Evolutionary conservation across 1,139 yeast genomes (phyloP), one percentile per base, ranked within the genome.

Genomic region (Pichia sp.): DNA sequence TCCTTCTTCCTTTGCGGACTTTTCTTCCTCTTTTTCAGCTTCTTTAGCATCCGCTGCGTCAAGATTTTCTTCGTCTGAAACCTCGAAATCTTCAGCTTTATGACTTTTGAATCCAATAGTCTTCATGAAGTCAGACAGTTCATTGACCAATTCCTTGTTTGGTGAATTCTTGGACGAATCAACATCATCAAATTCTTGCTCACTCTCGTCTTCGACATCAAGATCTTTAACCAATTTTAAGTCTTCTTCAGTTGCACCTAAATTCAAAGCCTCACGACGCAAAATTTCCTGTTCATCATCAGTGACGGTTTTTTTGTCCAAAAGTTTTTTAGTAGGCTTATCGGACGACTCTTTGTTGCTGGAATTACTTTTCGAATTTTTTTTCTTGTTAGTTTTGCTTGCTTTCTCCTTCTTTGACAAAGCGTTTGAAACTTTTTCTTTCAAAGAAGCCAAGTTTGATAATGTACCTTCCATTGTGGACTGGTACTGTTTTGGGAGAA

Each of bases 161-260:
- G 67, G 67, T 19, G 23, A 2, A 5, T 13, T 15, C n/a, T 36
- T 36, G 13, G 55, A 55, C 10, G 50, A 30, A 13, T 10, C 72
- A 13, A 67, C 75, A 30, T 61, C 73, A 23, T 67, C 75, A 59
- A 84, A 83, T 62, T 84, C 90, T 60, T 80, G 81, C 63, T 84
- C 90, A 65, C 87, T 82, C 26, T 77, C 81, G 44, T 81, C 87
- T n/a, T 77, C 83, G 51, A 81, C 77, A 70, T 77, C 74, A 8
- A 87, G 64, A 15, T 76, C 82, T 19, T 74, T 73, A 26, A 86
- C 62, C 56, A 85, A 69, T 34, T 74, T 76, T 49, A 85, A 67
- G 65, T 85, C 92, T 31, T 78, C 89, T 59, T 82, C 86, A 19
- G 84, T 74, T 8, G 90, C 93, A 29, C 92, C 92, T 26, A 85